Base-by-base conservation (phyloP, 306 rosid genomes). In the Cicer bijugum region DNA sequence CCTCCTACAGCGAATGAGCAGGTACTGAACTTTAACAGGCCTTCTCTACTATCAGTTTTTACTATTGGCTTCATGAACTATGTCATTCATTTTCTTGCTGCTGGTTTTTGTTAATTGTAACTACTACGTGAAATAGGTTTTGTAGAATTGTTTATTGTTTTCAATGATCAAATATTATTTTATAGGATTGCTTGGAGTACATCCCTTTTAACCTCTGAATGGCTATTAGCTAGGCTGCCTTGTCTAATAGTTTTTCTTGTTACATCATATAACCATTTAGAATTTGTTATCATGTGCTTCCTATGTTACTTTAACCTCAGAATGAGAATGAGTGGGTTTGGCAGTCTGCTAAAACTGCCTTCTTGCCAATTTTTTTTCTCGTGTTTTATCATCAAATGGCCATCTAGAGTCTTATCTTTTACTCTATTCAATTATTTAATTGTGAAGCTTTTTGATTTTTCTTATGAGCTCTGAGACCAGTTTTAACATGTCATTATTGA, bases 1-100 rank as follows among this genome's bases (percentile, higher is more conserved):
- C 96, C 99, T 45, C 99, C 99, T 56, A 89, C 99, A 23, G 99
- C 99, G 63, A 94, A 94, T 55, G 99, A 94, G 78, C 99, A 94
- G 95, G 99, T 94, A 67, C 43, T 12, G 20, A 42, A 19, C 39
- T 20, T 66, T 19, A 66, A 15, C 14, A 63, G 14, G 50, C 33
- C 69, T 39, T 8, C 69, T 40, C 35, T 62, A 39, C 23, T 15
- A 40, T 63, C 50, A 37, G 12, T 63, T 63, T 16, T 39, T 63
- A 40, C 14, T 39, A 39, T 40, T 39, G 50, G 53, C 40, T 1
- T 66, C 11, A 6, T 44, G 55, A 16, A 9, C 70, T 43, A 42
- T 9, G 50, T 15, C 51, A 35, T 2, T 62, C 19, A 42, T 17
- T 63, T 42, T 14, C 14, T 40, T 40, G 48, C 50, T 16, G 12